Conservation (phyloP, 2,329 filamentous ascomycete genomes). For the Paraconiothyrium brasiliense region DNA sequence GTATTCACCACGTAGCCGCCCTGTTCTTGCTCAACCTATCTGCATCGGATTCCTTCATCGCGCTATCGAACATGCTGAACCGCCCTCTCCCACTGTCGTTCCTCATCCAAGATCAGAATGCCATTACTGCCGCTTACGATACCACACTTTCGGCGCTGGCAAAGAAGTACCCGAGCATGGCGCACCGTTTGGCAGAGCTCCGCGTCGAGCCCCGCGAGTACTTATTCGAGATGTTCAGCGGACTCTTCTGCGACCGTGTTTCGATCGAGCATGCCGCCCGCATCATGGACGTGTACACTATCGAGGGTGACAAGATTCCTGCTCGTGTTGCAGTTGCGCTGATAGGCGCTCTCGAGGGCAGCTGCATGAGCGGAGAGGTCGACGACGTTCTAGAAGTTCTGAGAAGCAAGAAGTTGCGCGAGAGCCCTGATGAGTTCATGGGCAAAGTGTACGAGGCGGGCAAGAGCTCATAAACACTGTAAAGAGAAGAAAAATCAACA, state of each 20-base stretch:
- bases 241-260: conserved; percentile 69
- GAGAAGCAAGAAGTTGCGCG: conserved; percentile 26
- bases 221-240: conserved; percentile 69
- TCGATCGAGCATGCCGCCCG: conserved; percentile 75
- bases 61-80: conserved; percentile 80
- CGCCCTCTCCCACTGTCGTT: conserved; percentile 79
- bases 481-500: neutral
- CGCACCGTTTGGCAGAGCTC: conserved; percentile 66
- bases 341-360: conserved; percentile 62
- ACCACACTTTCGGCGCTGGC: conserved; percentile 73
- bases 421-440: conserved; percentile 44
- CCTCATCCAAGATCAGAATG: conserved; percentile 74
- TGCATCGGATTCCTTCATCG: conserved; percentile 72
- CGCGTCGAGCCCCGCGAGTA: conserved; percentile 59
- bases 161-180: conserved; percentile 70
- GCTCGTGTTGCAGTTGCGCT: conserved; percentile 77
- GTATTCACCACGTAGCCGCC: conserved; percentile 78
- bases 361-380: conserved; percentile 46
- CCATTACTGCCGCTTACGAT: conserved; percentile 74
- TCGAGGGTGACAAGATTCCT: conserved; percentile 79
- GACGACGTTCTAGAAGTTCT: conserved; percentile 31
- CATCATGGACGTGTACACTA: conserved; percentile 83
- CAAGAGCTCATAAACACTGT: conserved; percentile 28
- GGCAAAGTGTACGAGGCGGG: conserved; percentile 46
- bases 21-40: conserved; percentile 77